Base-by-base conservation (phyloP, 768 basidiomycete genomes). In the Psilocybe subaeruginosa region DNA sequence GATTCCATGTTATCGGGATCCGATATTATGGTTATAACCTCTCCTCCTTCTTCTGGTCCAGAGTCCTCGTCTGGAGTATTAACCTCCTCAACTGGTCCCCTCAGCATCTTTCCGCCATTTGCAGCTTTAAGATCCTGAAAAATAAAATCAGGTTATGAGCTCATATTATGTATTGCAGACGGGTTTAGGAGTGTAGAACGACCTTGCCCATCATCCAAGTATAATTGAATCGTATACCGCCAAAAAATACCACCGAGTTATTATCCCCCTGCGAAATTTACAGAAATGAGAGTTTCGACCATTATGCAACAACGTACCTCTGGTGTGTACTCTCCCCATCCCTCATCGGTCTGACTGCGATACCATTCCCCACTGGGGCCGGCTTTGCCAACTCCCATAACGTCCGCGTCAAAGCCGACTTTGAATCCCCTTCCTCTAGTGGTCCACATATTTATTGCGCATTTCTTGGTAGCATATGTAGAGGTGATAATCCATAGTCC, bases 401-500 rank as follows among this genome's bases (percentile, higher is more conserved):
- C 62, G n/a, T 66, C 62, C 6, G 65, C 62, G 11, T 62, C 60
- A 54, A 71, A 71, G 19, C 68, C 70, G 4, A 71, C 64, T 19
- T 68, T 66, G 12, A 69, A 47, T 16, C 54, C 57, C 47, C 54
- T 47, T 17, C 62, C 60, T 53, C 58, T 57, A 27, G 47, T 52
- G 12, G 54, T 57, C 68, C 70, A 71, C 68, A 71, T 59, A 17
- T 68, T 69, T 31, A 70, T 68, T 3, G 66, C 64, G 17, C 68
- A 69, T 47, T 64, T 62, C 45, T 68, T 60, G 14, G 68, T 64
- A 1, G 68, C 39, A 61, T 60, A 65, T 16, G 65, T 66, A 11
- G 70, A 70, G 7, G 70, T 69, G 29, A 70, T 56, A 19, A 70
- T 55, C 70, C 70, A 70, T 16, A 70, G 31, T 1, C 65, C 66